phyloP scores from a whole-genome alignment of 2,329 filamentous ascomycete genomes.

The Pseudofabraea citricarpa region DNA sequence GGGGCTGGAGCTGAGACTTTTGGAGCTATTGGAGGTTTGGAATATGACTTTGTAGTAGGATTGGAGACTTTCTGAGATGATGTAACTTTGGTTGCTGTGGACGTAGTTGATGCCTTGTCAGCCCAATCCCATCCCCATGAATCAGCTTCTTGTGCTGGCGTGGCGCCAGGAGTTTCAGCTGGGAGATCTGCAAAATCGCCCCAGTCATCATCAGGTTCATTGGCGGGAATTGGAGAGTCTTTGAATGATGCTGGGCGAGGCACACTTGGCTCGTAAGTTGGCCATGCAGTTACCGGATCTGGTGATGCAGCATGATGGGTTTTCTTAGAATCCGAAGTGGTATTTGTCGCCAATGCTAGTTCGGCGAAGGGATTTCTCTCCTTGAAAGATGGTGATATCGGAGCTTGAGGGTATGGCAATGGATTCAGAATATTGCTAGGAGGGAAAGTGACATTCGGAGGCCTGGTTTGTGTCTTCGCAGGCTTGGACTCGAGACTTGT shows the following conservation, averaged over 20 bases:
- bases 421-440: constrained; percentile 22
- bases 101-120: constrained; percentile 14
- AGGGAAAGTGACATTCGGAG: constrained; percentile 19
- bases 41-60: too few species aligned
- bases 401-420: constrained; percentile 40
- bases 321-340: constrained; percentile 26
- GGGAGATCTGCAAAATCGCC: constrained; percentile 45
- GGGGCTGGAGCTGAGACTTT: neutral
- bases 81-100: constrained; percentile 6
- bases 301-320: constrained; percentile 27
- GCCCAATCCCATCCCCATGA: constrained; percentile 27
- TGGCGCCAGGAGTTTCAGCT: constrained; percentile 16
- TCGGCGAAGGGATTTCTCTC: constrained; percentile 49
- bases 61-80: neutral
- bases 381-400: constrained; percentile 48
- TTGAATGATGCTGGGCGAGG: constrained; percentile 17
- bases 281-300: constrained; percentile 27
- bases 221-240: constrained; percentile 20
- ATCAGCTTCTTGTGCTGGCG: constrained; percentile 18
- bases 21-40: neutral
- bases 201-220: constrained; percentile 43
- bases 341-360: constrained; percentile 40
- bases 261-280: constrained; percentile 15
- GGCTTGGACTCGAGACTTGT: constrained; percentile 24
- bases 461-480: constrained; percentile 27